These are phyloP conservation scores for Trichoderma parareesei DNA, from an alignment of 495 filamentous ascomycete species.

Conservation along the genomic window DNA sequence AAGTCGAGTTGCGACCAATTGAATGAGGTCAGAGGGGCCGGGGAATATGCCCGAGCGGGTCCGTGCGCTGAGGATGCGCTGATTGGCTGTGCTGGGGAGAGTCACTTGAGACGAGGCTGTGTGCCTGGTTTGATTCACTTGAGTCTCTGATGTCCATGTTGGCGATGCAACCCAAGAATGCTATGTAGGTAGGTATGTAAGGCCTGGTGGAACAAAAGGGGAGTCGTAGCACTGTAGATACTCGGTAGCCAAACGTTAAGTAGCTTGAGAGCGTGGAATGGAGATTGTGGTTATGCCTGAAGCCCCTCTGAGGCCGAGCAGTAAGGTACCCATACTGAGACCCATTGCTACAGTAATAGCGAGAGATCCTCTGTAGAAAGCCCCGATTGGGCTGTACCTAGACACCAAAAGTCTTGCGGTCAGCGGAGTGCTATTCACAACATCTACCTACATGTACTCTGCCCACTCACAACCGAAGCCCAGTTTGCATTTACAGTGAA, in stretches of 20 bases:
- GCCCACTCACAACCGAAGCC: not conserved
- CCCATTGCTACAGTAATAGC: not conserved
- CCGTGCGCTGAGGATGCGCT: not conserved
- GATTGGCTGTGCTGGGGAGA: not conserved
- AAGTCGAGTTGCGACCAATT: slow-evolving; percentile 11
- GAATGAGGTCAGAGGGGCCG: slow-evolving; percentile 5
- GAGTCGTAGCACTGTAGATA: not conserved
- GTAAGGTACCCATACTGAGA: too few species aligned
- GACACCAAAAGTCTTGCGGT: not conserved
- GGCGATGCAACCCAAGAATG: not conserved
- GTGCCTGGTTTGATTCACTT: not conserved
- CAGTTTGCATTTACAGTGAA: not conserved
- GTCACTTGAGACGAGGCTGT: slow-evolving; percentile 1
- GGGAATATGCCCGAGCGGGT: not conserved
- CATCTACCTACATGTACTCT: not conserved
- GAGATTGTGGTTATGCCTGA: too few species aligned
- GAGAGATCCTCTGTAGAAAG: not conserved
- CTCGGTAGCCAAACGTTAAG: too few species aligned
- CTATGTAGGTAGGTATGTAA: not conserved
- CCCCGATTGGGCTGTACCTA: not conserved
- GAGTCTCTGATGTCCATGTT: not conserved
- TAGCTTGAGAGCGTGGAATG: too few species aligned
- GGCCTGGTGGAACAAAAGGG: not conserved
- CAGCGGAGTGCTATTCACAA: slow-evolving; percentile 8
- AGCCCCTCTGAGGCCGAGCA: too few species aligned